Conservation (phyloP, 2,329 filamentous ascomycete genomes). For the Diplodia intermedia region DNA sequence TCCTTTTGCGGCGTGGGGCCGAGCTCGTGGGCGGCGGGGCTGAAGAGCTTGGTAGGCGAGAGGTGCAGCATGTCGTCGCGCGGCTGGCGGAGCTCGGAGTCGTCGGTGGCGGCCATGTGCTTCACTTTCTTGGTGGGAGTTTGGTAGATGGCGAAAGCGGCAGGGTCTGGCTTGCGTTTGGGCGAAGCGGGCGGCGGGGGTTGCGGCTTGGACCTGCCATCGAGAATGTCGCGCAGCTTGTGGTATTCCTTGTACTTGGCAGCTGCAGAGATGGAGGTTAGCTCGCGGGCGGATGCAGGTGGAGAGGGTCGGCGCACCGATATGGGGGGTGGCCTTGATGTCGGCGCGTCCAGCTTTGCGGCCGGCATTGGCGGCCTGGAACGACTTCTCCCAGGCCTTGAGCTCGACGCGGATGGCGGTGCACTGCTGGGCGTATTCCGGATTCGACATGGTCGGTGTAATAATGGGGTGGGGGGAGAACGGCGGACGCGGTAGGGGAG, state of each 20-base stretch:
- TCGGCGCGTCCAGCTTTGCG: conserved; percentile 75
- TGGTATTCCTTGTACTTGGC: conserved; percentile 80
- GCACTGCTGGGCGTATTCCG: conserved; percentile 16
- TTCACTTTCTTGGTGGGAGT: conserved; percentile 43
- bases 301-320: conserved; percentile 60
- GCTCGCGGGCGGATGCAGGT: conserved; percentile 23
- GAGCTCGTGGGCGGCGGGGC: conserved; percentile 59
- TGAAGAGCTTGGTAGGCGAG: conserved; percentile 67
- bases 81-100: conserved; percentile 3
- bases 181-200: conserved; percentile 42
- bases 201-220: conserved; percentile 40
- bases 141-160: conserved; percentile 17
- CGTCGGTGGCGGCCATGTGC: neutral
- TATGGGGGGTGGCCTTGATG: conserved; percentile 74
- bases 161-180: conserved; percentile 38
- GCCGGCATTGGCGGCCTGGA: conserved; percentile 67
- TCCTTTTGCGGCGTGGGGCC: conserved; percentile 83
- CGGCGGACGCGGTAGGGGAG: conserved; percentile 13
- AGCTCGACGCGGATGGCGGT: conserved; percentile 67
- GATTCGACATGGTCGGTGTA: conserved; percentile 3
- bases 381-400: conserved; percentile 76
- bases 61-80: conserved; percentile 46
- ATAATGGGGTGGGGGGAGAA: conserved; percentile 16
- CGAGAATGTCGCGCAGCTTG: conserved; percentile 58
- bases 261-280: conserved; percentile 52